Evolutionary conservation across 2,329 filamentous ascomycete species (phyloP).

Genomic region (Amylocarpus encephaloides): DNA sequence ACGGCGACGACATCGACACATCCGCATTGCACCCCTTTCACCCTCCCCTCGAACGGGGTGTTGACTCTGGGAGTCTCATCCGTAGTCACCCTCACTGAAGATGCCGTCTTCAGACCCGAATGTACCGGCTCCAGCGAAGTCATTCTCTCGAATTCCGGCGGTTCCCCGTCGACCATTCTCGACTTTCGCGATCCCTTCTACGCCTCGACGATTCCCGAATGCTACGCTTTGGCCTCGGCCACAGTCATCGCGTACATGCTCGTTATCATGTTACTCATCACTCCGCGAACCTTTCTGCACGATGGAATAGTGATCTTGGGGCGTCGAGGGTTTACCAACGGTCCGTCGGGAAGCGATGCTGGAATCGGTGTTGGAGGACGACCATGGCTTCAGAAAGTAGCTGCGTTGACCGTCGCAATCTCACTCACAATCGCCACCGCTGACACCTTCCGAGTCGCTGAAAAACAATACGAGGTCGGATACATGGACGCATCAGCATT

Average conservation of each 20-base stretch:
- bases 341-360: conserved; percentile 59
- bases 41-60: conserved; percentile 52
- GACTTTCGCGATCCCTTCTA: conserved; percentile 85
- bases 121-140: conserved; percentile 38
- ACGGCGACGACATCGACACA: conserved; percentile 30
- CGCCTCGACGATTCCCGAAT: conserved; percentile 85
- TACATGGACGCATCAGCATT: conserved; percentile 73
- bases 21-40: conserved; percentile 55
- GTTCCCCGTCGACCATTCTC: conserved; percentile 14
- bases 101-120: conserved; percentile 43
- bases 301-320: conserved; percentile 78
- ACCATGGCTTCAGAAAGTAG: conserved; percentile 87
- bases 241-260: conserved; percentile 84
- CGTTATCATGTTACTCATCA: conserved; percentile 84
- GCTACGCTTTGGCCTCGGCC: conserved; percentile 85
- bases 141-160: conserved; percentile 20
- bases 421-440: conserved; percentile 90
- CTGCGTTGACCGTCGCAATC: conserved; percentile 66
- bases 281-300: conserved; percentile 85
- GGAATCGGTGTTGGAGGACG: conserved; percentile 83
- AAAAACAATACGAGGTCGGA: conserved; percentile 71
- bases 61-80: conserved; percentile 34
- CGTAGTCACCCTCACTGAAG: conserved; percentile 37
- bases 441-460: conserved; percentile 81
- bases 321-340: conserved; percentile 76